phyloP scores from a whole-genome alignment of 176 grass and related monocot species.

The Aegilops tauschii region DNA sequence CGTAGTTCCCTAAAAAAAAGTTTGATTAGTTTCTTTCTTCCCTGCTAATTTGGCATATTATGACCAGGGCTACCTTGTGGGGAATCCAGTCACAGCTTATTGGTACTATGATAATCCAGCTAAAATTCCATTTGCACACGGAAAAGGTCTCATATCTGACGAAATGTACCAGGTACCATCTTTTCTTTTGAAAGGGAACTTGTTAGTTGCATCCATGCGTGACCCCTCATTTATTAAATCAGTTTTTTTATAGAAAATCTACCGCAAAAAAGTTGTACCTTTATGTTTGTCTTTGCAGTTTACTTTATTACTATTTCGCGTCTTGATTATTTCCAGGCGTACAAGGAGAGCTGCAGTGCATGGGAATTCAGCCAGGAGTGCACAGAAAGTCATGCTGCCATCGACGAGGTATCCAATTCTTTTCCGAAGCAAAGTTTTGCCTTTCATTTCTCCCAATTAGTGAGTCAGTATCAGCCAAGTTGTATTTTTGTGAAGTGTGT shows the following conservation, averaged over 20 bases:
- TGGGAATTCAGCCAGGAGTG: constrained; percentile 15
- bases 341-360: constrained; percentile 24
- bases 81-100: constrained; percentile 62
- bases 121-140: constrained; percentile 49
- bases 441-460: constrained; percentile 26
- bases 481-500: constrained; percentile 17
- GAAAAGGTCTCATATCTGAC: constrained; percentile 62
- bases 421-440: constrained; percentile 37
- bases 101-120: constrained; percentile 29
- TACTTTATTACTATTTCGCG: background rate
- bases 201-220: background rate
- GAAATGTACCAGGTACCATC: constrained; percentile 54
- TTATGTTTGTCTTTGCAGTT: background rate
- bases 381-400: constrained; percentile 9
- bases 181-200: background rate
- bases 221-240: background rate
- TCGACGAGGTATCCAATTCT: constrained; percentile 33
- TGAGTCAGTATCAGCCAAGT: background rate
- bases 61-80: constrained; percentile 60
- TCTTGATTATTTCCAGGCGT: constrained; percentile 14
- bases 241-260: background rate
- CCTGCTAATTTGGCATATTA: background rate
- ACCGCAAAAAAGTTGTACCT: background rate
- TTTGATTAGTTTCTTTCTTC: background rate
- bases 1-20: background rate